Evolutionary conservation across 1,284 basidiomycete species (phyloP), one percentile per base, ranked within the genome.

Genomic region (Apiotrichum mycotoxinovorans): DNA sequence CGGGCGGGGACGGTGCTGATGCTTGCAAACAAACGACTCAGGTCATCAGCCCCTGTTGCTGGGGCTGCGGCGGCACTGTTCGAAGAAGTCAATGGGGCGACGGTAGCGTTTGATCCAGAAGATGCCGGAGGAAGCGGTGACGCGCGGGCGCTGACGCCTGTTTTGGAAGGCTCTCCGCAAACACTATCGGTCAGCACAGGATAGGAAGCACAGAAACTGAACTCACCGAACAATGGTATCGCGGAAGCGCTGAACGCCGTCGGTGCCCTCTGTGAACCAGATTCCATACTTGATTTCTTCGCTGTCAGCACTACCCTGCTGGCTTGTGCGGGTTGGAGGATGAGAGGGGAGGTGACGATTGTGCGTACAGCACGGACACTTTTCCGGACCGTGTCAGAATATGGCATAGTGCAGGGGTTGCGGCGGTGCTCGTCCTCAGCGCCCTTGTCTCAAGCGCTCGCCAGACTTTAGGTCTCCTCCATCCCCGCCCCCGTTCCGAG

Each of bases 11-110:
- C 56, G 2, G 53, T 66, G 15, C 63, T 57, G 0, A 74, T 56
- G 18, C 69, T 67, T 0, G 70, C 70, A 52, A 74, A 74, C 9
- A 74, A 59, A n/a, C 68, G 68, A 1, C 67, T 65, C 11, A 74
- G 53, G 5, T 65, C 69, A 51, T 73, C 71, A 23, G 33, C 22
- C 20, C 38, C 51, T 45, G 43, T 27, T 35, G 42, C 12, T 3
- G 38, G 33, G 10, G 56, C 27, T 10, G 52, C 3, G 47, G 23
- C n/a, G 51, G 38, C 12, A 33, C 22, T 26, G 22, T 26, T 41
- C 4, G 40, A 10, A 12, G 40, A 22, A 20, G 30, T 30, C 30
- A 30, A 30, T 5, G 30, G 30, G 12, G 40, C 9, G 22, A n/a
- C 9, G 37, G n/a, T 8, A 20, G 40, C 40, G 40, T 20, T 41